Conservation (phyloP, 352 stramenopile species). For the Phytopythium ostracodes region DNA sequence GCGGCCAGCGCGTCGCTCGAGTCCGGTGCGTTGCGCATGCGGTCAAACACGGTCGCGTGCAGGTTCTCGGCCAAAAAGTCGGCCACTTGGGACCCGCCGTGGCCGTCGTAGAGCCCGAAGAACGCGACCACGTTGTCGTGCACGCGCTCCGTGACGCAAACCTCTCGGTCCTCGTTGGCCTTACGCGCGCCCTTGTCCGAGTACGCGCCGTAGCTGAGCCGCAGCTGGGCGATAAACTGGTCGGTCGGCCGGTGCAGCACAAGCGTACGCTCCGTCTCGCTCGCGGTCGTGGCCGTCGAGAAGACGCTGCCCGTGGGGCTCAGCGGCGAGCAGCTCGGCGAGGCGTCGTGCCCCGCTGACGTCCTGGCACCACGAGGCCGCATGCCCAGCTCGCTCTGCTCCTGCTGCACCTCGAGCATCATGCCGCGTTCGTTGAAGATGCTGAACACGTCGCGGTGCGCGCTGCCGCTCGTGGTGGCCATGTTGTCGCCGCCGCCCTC, state of each 20-base stretch:
- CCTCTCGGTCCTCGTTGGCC: constrained; percentile 70
- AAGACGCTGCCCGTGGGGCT: constrained; percentile 66
- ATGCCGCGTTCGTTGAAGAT: constrained; percentile 81
- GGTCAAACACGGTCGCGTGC: constrained; percentile 51
- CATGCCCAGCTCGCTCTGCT: constrained; percentile 1
- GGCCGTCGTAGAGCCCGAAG: constrained; percentile 85
- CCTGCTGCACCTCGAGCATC: constrained; percentile 36
- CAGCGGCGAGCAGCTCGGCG: constrained; percentile 36
- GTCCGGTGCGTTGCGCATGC: constrained; percentile 34
- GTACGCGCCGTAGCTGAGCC: constrained; percentile 63
- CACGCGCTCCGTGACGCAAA: constrained; percentile 42
- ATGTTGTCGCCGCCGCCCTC: constrained; percentile 20
- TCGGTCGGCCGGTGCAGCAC: constrained; percentile 38
- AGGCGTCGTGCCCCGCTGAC: not conserved
- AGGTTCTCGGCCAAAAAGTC: constrained; percentile 63
- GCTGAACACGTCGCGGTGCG: constrained; percentile 81
- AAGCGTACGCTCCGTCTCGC: constrained; percentile 69
- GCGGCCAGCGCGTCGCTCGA: constrained; percentile 21
- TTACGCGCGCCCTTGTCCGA: constrained; percentile 76
- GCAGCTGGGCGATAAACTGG: constrained; percentile 48
- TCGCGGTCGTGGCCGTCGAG: constrained; percentile 67
- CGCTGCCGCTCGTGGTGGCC: constrained; percentile 18
- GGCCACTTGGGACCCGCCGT: constrained; percentile 64
- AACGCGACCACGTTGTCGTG: constrained; percentile 64
- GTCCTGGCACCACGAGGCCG: not conserved